Evolutionary conservation across 768 basidiomycete genomes (phyloP).

Genomic region (Amanita inopinata): DNA sequence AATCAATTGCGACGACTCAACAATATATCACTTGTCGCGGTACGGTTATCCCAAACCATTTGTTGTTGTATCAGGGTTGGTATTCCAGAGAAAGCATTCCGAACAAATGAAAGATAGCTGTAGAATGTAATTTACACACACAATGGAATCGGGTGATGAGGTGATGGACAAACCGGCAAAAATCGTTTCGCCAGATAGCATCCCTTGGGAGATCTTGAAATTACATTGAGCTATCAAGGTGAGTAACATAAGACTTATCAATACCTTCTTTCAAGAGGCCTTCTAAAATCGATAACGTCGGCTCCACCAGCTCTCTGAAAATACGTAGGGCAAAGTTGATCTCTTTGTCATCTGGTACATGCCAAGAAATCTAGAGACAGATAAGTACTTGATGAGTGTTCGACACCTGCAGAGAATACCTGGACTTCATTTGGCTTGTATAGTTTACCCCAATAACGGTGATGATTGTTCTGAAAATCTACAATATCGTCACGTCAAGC

Average conservation of each 20-base stretch:
- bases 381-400: slow-evolving; percentile 1
- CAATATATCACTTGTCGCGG: slow-evolving; percentile 60
- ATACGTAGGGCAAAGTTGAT: slow-evolving; percentile 66
- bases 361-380: slow-evolving; percentile 66
- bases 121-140: not conserved
- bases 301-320: slow-evolving; percentile 58
- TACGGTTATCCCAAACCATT: slow-evolving; percentile 33
- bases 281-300: slow-evolving; percentile 48
- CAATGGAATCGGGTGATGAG: not conserved
- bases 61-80: slow-evolving; percentile 53
- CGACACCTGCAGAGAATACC: slow-evolving; percentile 23
- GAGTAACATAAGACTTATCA: slow-evolving; percentile 11
- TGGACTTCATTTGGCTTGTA: slow-evolving; percentile 62
- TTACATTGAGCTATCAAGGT: slow-evolving; percentile 5
- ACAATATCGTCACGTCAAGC: slow-evolving; percentile 5
- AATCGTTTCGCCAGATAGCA: slow-evolving; percentile 73
- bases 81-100: slow-evolving; percentile 66
- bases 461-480: slow-evolving; percentile 66
- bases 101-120: slow-evolving; percentile 63
- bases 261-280: slow-evolving; percentile 42
- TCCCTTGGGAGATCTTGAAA: slow-evolving; percentile 36
- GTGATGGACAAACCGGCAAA: slow-evolving; percentile 50
- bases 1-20: slow-evolving; percentile 23
- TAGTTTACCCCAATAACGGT: slow-evolving; percentile 72
- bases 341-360: slow-evolving; percentile 61